Percentiles rank a stretch among this genome's conserved stretches.
Evolutionary conservation across 768 basidiomycete species (phyloP).

Genomic region (Rhodocollybia butyracea): DNA sequence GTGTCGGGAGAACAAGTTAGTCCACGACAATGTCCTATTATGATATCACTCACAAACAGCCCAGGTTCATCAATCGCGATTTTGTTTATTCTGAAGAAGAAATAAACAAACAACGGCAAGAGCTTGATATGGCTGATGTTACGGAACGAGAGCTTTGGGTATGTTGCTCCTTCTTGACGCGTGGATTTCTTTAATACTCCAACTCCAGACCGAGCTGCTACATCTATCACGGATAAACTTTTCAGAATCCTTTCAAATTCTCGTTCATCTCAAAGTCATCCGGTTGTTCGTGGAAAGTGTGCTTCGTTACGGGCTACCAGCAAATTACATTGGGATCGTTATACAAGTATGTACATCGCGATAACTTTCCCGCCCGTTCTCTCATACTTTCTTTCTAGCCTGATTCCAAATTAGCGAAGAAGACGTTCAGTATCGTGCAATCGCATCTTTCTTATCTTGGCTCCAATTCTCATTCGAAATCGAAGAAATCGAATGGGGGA

Average conservation of each 20-base stretch:
- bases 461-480: slow-evolving; percentile 64
- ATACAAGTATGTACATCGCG: slow-evolving; percentile 50
- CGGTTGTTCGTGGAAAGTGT: slow-evolving; percentile 94
- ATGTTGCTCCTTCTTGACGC: slow-evolving; percentile 20
- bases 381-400: slow-evolving; percentile 49
- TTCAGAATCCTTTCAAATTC: slow-evolving; percentile 91
- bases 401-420: slow-evolving; percentile 80
- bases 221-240: slow-evolving; percentile 92
- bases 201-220: slow-evolving; percentile 81
- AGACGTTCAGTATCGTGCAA: slow-evolving; percentile 69
- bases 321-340: slow-evolving; percentile 79
- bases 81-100: slow-evolving; percentile 86
- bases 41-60: slow-evolving; percentile 3
- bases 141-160: slow-evolving; percentile 99
- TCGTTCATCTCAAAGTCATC: slow-evolving; percentile 90
- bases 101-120: slow-evolving; percentile 75
- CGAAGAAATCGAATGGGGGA: slow-evolving; percentile 40
- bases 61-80: slow-evolving; percentile 91
- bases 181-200: neutral
- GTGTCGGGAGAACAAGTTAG: slow-evolving; percentile 92
- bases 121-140: slow-evolving; percentile 71
- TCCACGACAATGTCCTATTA: slow-evolving; percentile 3
- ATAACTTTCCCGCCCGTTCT: neutral
- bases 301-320: slow-evolving; percentile 91
- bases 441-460: slow-evolving; percentile 78